A percentile compares a stretch with the other conserved stretches of the same genome.
These are phyloP conservation scores for Scutellaria barbata DNA, from an alignment of 257 asterid genomes.

Conservation along the genomic window DNA sequence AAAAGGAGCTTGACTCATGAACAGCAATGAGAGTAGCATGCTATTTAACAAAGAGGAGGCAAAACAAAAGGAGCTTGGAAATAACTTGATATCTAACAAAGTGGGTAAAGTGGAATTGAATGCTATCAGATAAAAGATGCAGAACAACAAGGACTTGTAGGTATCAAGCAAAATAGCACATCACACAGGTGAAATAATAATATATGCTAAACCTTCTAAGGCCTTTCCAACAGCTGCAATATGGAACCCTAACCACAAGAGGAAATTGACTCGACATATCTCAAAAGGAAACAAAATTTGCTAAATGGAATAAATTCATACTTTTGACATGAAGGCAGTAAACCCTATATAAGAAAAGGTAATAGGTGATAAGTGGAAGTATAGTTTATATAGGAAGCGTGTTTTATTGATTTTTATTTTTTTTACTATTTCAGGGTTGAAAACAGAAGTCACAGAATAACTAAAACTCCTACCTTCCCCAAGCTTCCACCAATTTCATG, in stretches of 20 bases:
- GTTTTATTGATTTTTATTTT: too few relatives aligned
- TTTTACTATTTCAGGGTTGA: neutral
- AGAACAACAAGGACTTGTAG: constrained; percentile 6
- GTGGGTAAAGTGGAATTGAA: neutral
- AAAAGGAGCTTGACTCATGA: constrained; percentile 14
- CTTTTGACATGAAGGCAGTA: neutral
- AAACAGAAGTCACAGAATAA: neutral
- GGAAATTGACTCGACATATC: neutral
- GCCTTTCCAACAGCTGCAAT: constrained; percentile 1
- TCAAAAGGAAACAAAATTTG: neutral
- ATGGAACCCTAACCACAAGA: neutral
- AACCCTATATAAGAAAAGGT: neutral
- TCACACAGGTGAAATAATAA: neutral
- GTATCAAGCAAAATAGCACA: constrained; percentile 1
- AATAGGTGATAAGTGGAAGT: neutral
- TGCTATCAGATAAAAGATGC: neutral
- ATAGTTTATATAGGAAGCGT: neutral
- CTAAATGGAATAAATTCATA: neutral
- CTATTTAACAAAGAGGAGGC: neutral
- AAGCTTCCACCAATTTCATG: too few relatives aligned
- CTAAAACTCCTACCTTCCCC: too few relatives aligned
- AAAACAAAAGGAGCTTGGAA: too few relatives aligned
- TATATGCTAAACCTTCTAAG: neutral
- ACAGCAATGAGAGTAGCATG: neutral
- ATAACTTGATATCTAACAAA: neutral